Percentiles rank a stretch among this genome's conserved stretches.
Evolutionary conservation across 164 flowering plant genomes (phyloP).

Genomic region (Berberis vulgaris): DNA sequence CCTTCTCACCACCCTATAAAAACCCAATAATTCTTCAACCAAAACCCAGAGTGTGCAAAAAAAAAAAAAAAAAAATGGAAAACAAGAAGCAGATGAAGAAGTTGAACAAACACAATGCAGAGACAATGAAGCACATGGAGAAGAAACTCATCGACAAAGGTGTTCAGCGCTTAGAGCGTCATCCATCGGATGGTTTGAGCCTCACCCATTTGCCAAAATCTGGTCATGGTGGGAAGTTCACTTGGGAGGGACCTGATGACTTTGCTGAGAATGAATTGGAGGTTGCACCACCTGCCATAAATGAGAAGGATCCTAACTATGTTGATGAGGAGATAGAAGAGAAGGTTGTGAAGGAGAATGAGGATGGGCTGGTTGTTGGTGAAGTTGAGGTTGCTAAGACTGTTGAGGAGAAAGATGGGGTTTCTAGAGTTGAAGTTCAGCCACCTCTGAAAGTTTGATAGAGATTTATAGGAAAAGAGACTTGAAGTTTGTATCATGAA

Average conservation of each 20-base stretch:
- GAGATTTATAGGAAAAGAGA: too few relatives aligned
- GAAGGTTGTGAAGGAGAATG: slow-evolving; percentile 14
- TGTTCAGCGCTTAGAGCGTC: slow-evolving; percentile 59
- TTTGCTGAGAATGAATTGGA: slow-evolving; percentile 12
- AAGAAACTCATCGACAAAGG: slow-evolving; percentile 68
- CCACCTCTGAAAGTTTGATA: slow-evolving; percentile 21
- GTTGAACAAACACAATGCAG: not conserved
- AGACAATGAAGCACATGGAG: slow-evolving; percentile 44
- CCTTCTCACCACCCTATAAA: too few relatives aligned
- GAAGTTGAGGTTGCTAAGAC: slow-evolving; percentile 59
- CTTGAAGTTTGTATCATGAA: too few relatives aligned
- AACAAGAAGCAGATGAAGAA: not conserved
- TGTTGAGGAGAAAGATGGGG: slow-evolving; percentile 40
- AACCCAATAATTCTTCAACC: too few relatives aligned
- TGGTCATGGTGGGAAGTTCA: slow-evolving; percentile 86
- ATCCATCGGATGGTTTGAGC: slow-evolving; percentile 39
- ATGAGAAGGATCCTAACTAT: slow-evolving; percentile 54
- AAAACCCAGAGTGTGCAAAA: not conserved
- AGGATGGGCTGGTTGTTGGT: slow-evolving; percentile 28
- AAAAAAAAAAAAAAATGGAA: not conserved
- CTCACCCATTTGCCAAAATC: slow-evolving; percentile 29
- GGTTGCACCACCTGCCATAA: not conserved
- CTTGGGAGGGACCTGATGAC: slow-evolving; percentile 74
- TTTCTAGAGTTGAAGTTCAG: slow-evolving; percentile 54
- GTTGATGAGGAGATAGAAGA: slow-evolving; percentile 35